A percentile compares a stretch with the other conserved stretches of the same genome.
Conservation (phyloP, 2,329 filamentous ascomycete species). For the Rugonectria rugulosa region DNA sequence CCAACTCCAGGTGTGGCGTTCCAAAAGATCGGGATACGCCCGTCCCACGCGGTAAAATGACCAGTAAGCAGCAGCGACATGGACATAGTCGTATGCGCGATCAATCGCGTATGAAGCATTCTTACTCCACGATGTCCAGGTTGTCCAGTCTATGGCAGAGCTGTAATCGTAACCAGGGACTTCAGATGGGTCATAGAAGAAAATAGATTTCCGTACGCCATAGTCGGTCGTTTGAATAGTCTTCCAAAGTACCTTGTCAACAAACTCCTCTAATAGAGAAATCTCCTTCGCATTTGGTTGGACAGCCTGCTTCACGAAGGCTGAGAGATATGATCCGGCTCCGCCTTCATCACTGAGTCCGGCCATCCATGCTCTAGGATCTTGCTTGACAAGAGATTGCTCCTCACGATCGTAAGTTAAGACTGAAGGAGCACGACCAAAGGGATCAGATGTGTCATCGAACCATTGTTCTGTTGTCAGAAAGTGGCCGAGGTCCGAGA, state of each 20-base stretch:
- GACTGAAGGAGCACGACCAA: constrained; percentile 60
- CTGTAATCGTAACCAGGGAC: constrained; percentile 55
- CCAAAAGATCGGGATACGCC: constrained; percentile 54
- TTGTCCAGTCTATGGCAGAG: constrained; percentile 53
- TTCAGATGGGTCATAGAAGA: constrained; percentile 60
- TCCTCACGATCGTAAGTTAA: constrained; percentile 64
- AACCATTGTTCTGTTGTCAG: constrained; percentile 63
- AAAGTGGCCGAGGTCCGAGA: constrained; percentile 59
- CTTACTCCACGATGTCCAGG: constrained; percentile 61
- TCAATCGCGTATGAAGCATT: constrained; percentile 53
- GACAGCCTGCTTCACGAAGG: constrained; percentile 61
- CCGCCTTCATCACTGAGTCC: constrained; percentile 68
- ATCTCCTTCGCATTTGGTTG: constrained; percentile 59
- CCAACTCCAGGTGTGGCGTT: constrained; percentile 56
- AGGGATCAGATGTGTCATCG: constrained; percentile 59
- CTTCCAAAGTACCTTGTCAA: constrained; percentile 58
- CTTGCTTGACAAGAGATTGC: constrained; percentile 52
- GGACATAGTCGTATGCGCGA: constrained; percentile 67
- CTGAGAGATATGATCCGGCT: constrained; percentile 62
- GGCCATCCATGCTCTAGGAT: constrained; percentile 63
- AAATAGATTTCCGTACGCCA: constrained; percentile 61
- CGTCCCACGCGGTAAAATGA: constrained; percentile 62
- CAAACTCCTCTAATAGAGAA: constrained; percentile 60
- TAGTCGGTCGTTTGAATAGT: constrained; percentile 56
- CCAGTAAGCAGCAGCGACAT: constrained; percentile 64